Evolutionary conservation across 2,329 filamentous ascomycete species (phyloP), one percentile per base, ranked within the genome.

Genomic region (Cytospora piceicola): DNA sequence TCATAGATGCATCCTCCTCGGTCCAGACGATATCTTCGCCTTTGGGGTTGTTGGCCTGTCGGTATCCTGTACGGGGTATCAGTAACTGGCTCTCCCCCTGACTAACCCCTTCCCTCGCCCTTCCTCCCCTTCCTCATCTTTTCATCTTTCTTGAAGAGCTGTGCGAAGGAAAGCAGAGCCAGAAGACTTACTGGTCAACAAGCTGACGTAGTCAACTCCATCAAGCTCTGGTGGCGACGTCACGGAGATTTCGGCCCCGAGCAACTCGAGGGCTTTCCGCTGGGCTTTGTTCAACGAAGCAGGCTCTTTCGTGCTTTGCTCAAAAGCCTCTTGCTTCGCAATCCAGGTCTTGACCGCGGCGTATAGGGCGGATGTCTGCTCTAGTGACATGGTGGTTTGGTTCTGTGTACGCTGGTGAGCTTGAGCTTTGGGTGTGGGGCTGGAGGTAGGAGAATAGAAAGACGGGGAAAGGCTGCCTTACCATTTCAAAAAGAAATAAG

Each of bases 291-390:
- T 76, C 34, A 84, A 70, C 0, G 76, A 75, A 1, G 77, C 74
- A 0, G 80, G 77, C 17, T 68, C 39, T 8, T 73, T 73, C 42
- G 74, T 67, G 8, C 69, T 42, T 12, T 64, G 69, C 70, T 80
- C 77, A 53, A 71, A 72, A 2, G 72, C 71, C 63, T 80, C 79
- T 58, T 83, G 79, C 24, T 73, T 55, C 29, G 76, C 75, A 62
- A 81, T 74, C 78, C 78, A 83, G 20, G 70, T 71, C 58, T 76
- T 77, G 61, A 82, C 69, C 22, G 71, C 72, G n/a, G 69, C 67
- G 74, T 76, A 80, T 20, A 76, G 6, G 11, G 29, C 2, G 69
- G 20, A 76, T 69, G 49, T 22, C 14, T 51, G 20, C 67, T 54
- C 49, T 60, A 63, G 67, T 69, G 70, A 70, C 70, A 59, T 65